phyloP scores from a whole-genome alignment of 176 grass and related monocot species.

The Aechmea fasciata region DNA sequence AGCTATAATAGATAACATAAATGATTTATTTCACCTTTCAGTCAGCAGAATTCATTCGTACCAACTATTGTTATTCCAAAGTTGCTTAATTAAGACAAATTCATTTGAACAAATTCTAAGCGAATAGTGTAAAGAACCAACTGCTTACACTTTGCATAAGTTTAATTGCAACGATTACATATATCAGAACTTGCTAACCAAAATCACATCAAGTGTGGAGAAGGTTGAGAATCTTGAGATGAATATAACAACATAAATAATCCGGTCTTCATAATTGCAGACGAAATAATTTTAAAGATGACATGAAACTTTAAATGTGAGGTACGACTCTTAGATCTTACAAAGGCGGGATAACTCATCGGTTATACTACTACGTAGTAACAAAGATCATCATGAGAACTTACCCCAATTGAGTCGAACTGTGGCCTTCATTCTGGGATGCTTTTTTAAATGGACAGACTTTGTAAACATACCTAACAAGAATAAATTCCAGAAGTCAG shows the following conservation, averaged over 20 bases:
- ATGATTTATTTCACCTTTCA: no score
- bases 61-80: no score
- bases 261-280: neutral
- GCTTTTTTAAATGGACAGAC: slow-evolving; percentile 93
- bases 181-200: no score
- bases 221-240: no score
- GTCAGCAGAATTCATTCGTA: no score
- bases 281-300: neutral
- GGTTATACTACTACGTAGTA: neutral
- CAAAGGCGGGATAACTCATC: neutral
- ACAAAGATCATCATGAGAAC: slow-evolving; percentile 8
- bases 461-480: slow-evolving; percentile 80
- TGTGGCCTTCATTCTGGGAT: slow-evolving; percentile 85
- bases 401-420: slow-evolving; percentile 89
- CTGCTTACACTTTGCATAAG: no score
- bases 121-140: no score
- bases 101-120: no score
- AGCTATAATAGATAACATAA: no score
- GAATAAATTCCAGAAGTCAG: slow-evolving; percentile 3
- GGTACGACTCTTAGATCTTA: neutral
- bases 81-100: no score
- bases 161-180: no score
- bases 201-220: neutral
- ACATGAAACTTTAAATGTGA: neutral
- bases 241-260: neutral